Conservation (phyloP, 305 asterid genomes). For the Fraxinus greggii region DNA sequence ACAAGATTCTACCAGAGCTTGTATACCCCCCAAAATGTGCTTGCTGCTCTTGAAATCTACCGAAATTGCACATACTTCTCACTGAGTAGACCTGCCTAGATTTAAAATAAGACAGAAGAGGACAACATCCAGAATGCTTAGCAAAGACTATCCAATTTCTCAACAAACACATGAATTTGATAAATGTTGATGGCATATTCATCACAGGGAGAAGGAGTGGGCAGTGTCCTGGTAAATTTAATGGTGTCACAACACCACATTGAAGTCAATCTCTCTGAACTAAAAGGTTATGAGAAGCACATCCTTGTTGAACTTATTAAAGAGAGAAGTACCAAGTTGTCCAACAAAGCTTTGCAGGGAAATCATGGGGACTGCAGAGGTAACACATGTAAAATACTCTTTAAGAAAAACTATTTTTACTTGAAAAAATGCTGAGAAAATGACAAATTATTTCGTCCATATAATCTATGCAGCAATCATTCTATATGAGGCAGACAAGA, state of each 20-base stretch:
- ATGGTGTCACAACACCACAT: slow-evolving; percentile 63
- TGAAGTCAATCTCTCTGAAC: slow-evolving; percentile 77
- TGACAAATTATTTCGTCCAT: slow-evolving; percentile 21
- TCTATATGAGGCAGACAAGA: slow-evolving; percentile 69
- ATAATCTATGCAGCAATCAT: slow-evolving; percentile 59
- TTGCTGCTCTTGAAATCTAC: background rate
- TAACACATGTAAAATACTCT: slow-evolving; percentile 23
- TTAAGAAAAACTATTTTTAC: slow-evolving; percentile 6
- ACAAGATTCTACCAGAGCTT: background rate
- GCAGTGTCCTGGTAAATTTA: slow-evolving; percentile 63
- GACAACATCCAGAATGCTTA: background rate
- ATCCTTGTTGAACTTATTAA: slow-evolving; percentile 70
- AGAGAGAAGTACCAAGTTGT: slow-evolving; percentile 36
- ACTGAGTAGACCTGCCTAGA: background rate
- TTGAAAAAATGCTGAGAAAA: slow-evolving; percentile 18
- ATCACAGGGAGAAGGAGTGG: slow-evolving; percentile 73
- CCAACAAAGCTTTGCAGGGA: slow-evolving; percentile 26
- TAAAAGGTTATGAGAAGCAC: slow-evolving; percentile 79
- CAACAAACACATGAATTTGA: background rate
- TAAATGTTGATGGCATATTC: slow-evolving; percentile 14
- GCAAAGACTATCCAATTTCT: slow-evolving; percentile 18
- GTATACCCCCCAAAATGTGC: background rate
- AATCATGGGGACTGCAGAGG: slow-evolving; percentile 55
- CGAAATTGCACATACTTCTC: background rate
- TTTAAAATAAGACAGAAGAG: slow-evolving; percentile 16